Evolutionary conservation across 1,284 basidiomycete genomes (phyloP).

Genomic region (Melampsora americana): DNA sequence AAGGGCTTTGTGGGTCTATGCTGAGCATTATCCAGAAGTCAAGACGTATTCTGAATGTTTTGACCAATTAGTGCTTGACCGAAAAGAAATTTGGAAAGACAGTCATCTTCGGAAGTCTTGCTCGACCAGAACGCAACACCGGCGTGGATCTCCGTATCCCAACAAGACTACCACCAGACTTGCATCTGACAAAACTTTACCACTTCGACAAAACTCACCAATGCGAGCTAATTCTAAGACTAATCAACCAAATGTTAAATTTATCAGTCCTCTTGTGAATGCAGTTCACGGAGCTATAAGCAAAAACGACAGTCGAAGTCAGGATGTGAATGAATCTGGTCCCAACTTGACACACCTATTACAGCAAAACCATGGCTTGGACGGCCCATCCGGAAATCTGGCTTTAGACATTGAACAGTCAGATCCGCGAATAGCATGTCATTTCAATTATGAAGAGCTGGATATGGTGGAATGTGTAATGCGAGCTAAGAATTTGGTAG

Average conservation of each 20-base stretch:
- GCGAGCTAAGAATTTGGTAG: too few species aligned
- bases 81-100: neutral
- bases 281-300: too few species aligned
- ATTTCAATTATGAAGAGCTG: neutral
- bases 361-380: neutral
- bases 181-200: too few species aligned
- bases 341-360: neutral
- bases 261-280: too few species aligned
- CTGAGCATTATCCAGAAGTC: conserved; percentile 29
- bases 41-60: conserved; percentile 34
- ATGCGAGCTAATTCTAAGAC: too few species aligned
- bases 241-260: too few species aligned
- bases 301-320: neutral
- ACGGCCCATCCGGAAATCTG: neutral
- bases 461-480: neutral
- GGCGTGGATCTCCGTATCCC: neutral
- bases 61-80: conserved; percentile 11
- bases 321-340: neutral
- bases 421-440: neutral
- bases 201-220: too few species aligned
- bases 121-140: neutral
- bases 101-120: neutral
- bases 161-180: too few species aligned
- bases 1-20: conserved; percentile 34
- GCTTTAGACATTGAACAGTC: neutral